Percentiles rank a stretch among this genome's conserved stretches.
Conservation (phyloP, 177 flowering plant species). For the Vitis hybrid region DNA sequence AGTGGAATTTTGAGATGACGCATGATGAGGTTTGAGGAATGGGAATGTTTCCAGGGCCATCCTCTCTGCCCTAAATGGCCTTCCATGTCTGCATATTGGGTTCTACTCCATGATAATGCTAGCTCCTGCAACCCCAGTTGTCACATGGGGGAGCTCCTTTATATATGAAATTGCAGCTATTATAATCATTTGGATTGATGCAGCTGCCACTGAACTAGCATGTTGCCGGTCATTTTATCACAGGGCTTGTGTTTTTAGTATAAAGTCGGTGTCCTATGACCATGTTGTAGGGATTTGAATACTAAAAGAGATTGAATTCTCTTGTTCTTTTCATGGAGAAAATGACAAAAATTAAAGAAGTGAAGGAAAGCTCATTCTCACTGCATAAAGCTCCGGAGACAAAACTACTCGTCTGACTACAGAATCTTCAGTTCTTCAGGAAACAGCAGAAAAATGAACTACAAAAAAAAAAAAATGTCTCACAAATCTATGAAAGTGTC, state of each 20-base stretch:
- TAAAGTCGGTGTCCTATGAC: too few species aligned
- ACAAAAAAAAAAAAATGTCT: constrained; percentile 4
- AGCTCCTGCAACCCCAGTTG: too few species aligned
- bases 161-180: too few species aligned
- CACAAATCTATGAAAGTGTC: not conserved
- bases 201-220: too few species aligned
- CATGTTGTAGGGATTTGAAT: not conserved
- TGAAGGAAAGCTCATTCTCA: constrained; percentile 40
- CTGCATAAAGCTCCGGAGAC: constrained; percentile 32
- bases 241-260: not conserved
- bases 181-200: too few species aligned
- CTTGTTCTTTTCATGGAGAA: constrained; percentile 21
- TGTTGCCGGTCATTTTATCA: not conserved
- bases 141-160: too few species aligned
- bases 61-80: too few species aligned
- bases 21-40: too few species aligned
- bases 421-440: constrained; percentile 33
- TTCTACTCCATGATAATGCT: too few species aligned
- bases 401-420: constrained; percentile 19
- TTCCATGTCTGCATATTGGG: too few species aligned
- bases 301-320: constrained; percentile 4
- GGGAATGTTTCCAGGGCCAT: too few species aligned
- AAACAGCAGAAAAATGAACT: constrained; percentile 18
- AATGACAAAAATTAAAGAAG: constrained; percentile 22
- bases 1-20: too few species aligned